phyloP scores from a whole-genome alignment of 768 basidiomycete species.

The Collybiopsis luxurians region DNA sequence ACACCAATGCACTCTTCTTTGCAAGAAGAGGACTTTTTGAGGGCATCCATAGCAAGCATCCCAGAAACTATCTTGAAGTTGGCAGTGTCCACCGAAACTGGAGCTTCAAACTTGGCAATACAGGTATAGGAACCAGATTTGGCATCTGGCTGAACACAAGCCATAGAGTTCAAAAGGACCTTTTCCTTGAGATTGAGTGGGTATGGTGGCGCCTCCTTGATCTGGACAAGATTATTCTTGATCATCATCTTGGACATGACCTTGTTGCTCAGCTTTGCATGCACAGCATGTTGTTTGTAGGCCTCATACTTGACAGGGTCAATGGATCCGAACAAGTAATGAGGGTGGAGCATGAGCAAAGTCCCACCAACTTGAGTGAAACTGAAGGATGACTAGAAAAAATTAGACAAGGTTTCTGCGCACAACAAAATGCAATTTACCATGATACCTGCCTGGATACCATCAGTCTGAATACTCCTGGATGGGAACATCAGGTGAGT shows the following conservation, averaged over 20 bases:
- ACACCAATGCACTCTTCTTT: slow-evolving; percentile 63
- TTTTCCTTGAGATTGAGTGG: slow-evolving; percentile 78
- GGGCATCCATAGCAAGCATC: slow-evolving; percentile 38
- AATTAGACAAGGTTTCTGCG: slow-evolving; percentile 5
- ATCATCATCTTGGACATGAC: slow-evolving; percentile 97
- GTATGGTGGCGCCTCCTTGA: slow-evolving; percentile 94
- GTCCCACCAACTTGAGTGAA: slow-evolving; percentile 99
- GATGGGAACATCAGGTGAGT: slow-evolving; percentile 96
- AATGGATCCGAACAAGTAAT: slow-evolving; percentile 83
- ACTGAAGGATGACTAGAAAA: slow-evolving; percentile 81
- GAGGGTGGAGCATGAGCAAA: slow-evolving; percentile 85
- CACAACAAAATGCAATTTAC: slow-evolving; percentile 40
- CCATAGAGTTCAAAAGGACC: slow-evolving; percentile 90
- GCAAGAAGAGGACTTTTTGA: slow-evolving; percentile 21
- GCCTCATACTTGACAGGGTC: slow-evolving; percentile 72
- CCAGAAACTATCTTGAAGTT: slow-evolving; percentile 68
- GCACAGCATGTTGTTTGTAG: slow-evolving; percentile 69
- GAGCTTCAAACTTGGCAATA: slow-evolving; percentile 56
- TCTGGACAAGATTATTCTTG: slow-evolving; percentile 86
- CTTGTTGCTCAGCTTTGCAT: slow-evolving; percentile 75
- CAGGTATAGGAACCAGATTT: slow-evolving; percentile 90
- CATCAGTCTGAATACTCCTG: slow-evolving; percentile 92
- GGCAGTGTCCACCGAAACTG: slow-evolving; percentile 51
- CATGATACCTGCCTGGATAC: slow-evolving; percentile 85
- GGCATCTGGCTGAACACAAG: slow-evolving; percentile 71